phyloP scores from a whole-genome alignment of 345 rosid genomes.

The Lepidium didymum region DNA sequence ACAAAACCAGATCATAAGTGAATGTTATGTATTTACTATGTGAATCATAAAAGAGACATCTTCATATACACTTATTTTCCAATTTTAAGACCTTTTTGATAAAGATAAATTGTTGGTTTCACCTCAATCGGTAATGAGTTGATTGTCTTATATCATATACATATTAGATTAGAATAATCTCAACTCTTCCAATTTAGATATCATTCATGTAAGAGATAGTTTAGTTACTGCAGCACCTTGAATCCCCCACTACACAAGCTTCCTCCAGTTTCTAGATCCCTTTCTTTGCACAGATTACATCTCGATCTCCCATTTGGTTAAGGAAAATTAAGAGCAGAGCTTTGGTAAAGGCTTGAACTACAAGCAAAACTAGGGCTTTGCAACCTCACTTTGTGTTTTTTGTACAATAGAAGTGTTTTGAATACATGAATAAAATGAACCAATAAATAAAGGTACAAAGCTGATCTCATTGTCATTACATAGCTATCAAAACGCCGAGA shows the following conservation, averaged over 20 bases:
- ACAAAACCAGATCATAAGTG: slow-evolving; percentile 1
- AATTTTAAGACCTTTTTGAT: background rate
- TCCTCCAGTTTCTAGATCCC: background rate
- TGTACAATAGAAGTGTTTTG: background rate
- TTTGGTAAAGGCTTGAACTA: background rate
- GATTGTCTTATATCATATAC: too few species aligned
- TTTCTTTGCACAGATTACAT: background rate
- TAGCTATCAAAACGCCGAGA: slow-evolving; percentile 12
- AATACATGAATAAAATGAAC: slow-evolving; percentile 1
- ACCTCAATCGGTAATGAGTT: background rate
- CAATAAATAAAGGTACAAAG: slow-evolving; percentile 5
- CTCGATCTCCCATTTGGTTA: background rate
- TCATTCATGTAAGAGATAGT: background rate
- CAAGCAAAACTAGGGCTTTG: background rate
- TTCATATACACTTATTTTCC: background rate
- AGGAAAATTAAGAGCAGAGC: background rate
- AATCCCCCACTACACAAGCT: slow-evolving; percentile 1
- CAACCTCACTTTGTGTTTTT: background rate
- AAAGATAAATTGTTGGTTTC: background rate
- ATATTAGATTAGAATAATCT: too few species aligned
- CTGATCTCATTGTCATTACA: slow-evolving; percentile 17
- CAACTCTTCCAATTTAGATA: too few species aligned
- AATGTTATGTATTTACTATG: background rate
- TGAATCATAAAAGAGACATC: background rate
- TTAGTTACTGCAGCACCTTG: background rate